A percentile compares a stretch with the other conserved stretches of the same genome.
phyloP scores from a whole-genome alignment of 805 yeast species.

The Spathaspora gorwiae region DNA sequence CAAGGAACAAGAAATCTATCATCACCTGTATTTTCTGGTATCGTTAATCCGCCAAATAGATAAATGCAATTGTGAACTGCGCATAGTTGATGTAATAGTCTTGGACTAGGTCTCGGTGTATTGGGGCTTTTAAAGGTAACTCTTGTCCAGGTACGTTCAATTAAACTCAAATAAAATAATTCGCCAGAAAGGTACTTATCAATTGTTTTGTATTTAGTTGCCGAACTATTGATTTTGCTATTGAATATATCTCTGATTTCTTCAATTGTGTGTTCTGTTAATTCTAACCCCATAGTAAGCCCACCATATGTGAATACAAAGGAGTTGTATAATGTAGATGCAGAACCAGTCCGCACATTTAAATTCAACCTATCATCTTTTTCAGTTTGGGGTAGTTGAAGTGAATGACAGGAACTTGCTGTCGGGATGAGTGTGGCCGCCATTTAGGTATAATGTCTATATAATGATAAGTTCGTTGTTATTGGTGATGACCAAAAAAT shows the following conservation, averaged over 20 bases:
- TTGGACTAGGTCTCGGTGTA: constrained; percentile 31
- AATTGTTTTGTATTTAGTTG: constrained; percentile 21
- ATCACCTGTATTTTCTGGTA: constrained; percentile 3
- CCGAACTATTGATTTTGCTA: constrained; percentile 20
- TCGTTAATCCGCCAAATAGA: constrained; percentile 60
- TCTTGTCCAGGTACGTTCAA: constrained; percentile 56
- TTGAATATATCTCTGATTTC: constrained; percentile 38
- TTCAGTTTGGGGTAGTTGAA: constrained; percentile 51
- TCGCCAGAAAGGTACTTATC: constrained; percentile 55
- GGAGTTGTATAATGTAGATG: constrained; percentile 54
- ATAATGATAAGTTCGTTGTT: too few species aligned
- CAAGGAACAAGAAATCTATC: constrained; percentile 36
- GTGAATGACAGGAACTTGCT: constrained; percentile 53
- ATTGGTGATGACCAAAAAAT: too few species aligned
- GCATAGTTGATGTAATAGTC: constrained; percentile 59
- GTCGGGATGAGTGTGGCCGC: constrained; percentile 66
- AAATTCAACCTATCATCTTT: constrained; percentile 52
- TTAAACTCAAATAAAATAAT: constrained; percentile 53
- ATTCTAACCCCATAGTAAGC: constrained; percentile 50
- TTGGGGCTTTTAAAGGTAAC: constrained; percentile 20
- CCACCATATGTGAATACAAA: constrained; percentile 68
- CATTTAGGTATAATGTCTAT: constrained; percentile 30
- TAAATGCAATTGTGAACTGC: constrained; percentile 48
- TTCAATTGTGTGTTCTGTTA: constrained; percentile 35
- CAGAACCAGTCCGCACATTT: constrained; percentile 66